Evolutionary conservation across 495 filamentous ascomycete species (phyloP).

Genomic region (Recurvomyces mirabilis): DNA sequence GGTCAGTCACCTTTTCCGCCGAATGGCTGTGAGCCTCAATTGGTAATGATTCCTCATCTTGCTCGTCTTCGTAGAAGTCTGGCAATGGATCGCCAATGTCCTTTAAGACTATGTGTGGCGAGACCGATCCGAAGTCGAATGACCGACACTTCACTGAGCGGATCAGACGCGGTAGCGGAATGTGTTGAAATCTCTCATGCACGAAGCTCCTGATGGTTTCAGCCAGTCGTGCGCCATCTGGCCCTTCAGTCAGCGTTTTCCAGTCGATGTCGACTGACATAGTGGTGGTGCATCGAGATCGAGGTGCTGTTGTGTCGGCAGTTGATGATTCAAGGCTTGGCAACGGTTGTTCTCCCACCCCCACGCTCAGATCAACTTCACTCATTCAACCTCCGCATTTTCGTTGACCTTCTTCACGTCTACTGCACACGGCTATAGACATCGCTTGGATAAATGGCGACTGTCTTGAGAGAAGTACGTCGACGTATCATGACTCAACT

Average conservation of each 20-base stretch:
- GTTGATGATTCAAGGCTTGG: no score
- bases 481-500: no score
- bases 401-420: no score
- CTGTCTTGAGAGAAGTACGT: no score
- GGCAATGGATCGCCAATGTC: constrained; percentile 90
- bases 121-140: constrained; percentile 79
- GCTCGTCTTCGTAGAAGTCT: constrained; percentile 90
- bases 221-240: constrained; percentile 72
- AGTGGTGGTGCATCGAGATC: no score
- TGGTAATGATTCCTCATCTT: constrained; percentile 39
- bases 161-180: constrained; percentile 87
- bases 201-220: constrained; percentile 84
- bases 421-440: no score
- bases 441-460: no score
- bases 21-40: constrained; percentile 24
- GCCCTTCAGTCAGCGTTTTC: constrained; percentile 79
- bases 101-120: constrained; percentile 81
- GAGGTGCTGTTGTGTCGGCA: no score
- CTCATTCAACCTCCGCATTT: no score
- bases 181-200: constrained; percentile 85
- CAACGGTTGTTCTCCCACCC: no score
- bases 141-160: constrained; percentile 87
- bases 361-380: no score
- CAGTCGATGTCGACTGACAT: constrained; percentile 99
- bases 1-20: constrained; percentile 11